Evolutionary conservation across 495 filamentous ascomycete genomes (phyloP), one percentile per base, ranked within the genome.

Genomic region (Penicillium waksmanii): DNA sequence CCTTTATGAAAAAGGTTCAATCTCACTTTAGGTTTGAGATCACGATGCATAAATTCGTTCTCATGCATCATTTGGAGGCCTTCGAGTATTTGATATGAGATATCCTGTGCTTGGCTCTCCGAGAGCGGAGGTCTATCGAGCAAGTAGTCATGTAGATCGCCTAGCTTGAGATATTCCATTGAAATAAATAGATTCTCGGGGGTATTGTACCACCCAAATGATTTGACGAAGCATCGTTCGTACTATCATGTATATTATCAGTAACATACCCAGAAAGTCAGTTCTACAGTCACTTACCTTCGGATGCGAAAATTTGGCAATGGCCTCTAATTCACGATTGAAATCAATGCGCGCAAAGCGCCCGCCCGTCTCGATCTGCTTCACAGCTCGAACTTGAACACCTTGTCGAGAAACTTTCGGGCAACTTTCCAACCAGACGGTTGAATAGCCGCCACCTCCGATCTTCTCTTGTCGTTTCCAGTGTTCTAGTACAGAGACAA

Each of bases 221-320:
- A 72, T 44, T 61, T 53, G n/a, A 74, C 68, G 56, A 75, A 77
- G 34, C 60, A 66, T 60, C 49, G 18, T 25, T 57, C 54, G 18
- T 53, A 62, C 54, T 31, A 31, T 9, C 25, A n/a, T n/a, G n/a
- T n/a, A n/a, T 25, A 25, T 2, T 25, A 25, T 5, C 5, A 25
- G 25, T 2, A 2, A 25, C 5, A 25, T 25, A 25, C 25, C 5
- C 15, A 46, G 9, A 17, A 46, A 21, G 5, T 3, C 13, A 3
- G 15, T 38, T n/a, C 1, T 9, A 4, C 21, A 3, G 21, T 21
- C 8, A 46, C 50, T 7, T 56, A 57, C 55, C 31, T 34, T 70
- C 36, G 49, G 19, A 25, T 73, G 70, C 3, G 76, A 80, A 58
- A 80, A 80, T 56, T 73, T 78, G 15, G 68, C 64, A 48, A 76